Evolutionary conservation across 1,284 basidiomycete species (phyloP), one percentile per base, ranked within the genome.

Genomic region (Boletus mariae): DNA sequence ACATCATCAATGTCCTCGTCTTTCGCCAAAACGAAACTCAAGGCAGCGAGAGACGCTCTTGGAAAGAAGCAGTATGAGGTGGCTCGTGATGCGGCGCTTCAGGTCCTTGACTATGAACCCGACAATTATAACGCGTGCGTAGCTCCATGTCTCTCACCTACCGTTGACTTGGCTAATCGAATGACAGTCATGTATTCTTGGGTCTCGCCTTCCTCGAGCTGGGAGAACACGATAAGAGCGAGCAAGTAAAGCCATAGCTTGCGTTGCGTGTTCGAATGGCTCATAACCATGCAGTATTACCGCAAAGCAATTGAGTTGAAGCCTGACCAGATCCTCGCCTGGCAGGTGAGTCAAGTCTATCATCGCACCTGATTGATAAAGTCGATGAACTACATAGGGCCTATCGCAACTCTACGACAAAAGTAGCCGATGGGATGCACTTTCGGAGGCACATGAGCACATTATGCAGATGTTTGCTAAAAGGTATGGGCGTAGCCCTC

Each of bases 41-140:
- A 95, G 71, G 73, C 79, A n/a, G 87, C 93, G 17, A 83, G 89
- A 56, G 85, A 90, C 40, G 80, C 84, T 8, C 72, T 96, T n/a
- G 75, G 74, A 9, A 86, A 85, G 65, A 90, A 90, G 65, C 84
- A 95, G 58, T 92, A 81, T 57, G 71, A 76, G 23, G 72, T 73
- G n/a, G 93, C 92, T 7, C 84, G 81, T 57, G 78, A 83, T 57
- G 79, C 85, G 28, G 82, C 85, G 11, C 70, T 77, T 23, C 78
- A 84, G 55, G 83, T 83, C 13, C 72, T 90, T 35, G 84, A 87
- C 42, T 85, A 83, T 60, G 90, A 92, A 55, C 78, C 87, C 4
- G 80, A 83, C 44, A 90, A 89, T 64, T 91, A 92, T 61, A 85
- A 87, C 61, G 89, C 86, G 91, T 94, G 68, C 66, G 87, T 76